These are phyloP conservation scores for Phytophthora uliginosa DNA, from an alignment of 352 stramenopile species.

Conservation along the genomic window DNA sequence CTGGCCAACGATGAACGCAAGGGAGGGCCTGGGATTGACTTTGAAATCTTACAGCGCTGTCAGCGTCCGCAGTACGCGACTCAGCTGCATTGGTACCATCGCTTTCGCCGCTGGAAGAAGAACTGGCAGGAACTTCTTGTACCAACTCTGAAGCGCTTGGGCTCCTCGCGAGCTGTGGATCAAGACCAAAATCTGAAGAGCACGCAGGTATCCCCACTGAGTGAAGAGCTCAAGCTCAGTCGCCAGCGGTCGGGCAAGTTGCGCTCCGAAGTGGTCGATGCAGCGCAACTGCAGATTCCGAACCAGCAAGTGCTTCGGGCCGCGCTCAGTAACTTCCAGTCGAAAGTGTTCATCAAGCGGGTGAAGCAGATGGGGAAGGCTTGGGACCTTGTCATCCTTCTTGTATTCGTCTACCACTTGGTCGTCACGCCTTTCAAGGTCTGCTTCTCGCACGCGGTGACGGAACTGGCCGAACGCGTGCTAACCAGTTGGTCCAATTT, in stretches of 20 bases:
- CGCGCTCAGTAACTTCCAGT: constrained; percentile 12
- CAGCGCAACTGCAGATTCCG: neutral
- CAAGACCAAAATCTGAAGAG: neutral
- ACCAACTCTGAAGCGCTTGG: neutral
- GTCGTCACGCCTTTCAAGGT: constrained; percentile 56
- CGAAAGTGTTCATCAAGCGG: constrained; percentile 43
- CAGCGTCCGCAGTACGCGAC: constrained; percentile 54
- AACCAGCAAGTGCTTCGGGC: constrained; percentile 17
- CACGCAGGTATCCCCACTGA: constrained; percentile 10
- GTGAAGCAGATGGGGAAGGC: constrained; percentile 46
- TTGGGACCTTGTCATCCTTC: constrained; percentile 57
- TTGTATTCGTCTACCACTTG: constrained; percentile 49
- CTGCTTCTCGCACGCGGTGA: constrained; percentile 56
- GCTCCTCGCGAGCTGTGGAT: neutral
- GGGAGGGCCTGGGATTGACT: constrained; percentile 45
- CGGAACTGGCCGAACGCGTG: constrained; percentile 9
- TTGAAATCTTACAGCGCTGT: constrained; percentile 65
- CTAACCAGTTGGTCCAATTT: constrained; percentile 45
- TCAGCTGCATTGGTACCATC: constrained; percentile 53
- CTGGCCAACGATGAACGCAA: constrained; percentile 3
- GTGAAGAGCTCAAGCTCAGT: neutral
- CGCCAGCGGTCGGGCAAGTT: neutral
- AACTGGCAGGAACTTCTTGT: neutral
- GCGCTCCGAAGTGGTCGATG: constrained; percentile 8
- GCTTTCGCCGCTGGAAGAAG: constrained; percentile 42